Evolutionary conservation across 2,329 filamentous ascomycete genomes (phyloP).

Genomic region (Colletotrichum spinosum): DNA sequence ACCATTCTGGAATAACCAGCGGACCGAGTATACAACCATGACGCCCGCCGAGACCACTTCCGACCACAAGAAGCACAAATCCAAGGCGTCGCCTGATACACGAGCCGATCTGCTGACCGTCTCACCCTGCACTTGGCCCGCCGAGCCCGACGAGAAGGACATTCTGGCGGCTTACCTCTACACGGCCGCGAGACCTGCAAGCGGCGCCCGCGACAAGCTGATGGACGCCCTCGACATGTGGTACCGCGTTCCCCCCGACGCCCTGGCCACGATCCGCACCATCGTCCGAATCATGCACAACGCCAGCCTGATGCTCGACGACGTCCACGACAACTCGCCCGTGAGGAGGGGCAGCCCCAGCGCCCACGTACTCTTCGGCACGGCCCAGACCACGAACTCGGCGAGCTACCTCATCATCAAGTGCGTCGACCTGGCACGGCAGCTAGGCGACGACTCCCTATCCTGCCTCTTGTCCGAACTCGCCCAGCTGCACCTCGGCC

Average conservation of each 20-base stretch:
- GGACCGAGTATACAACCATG: conserved; percentile 20
- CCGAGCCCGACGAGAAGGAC: conserved; percentile 22
- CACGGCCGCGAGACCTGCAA: conserved; percentile 18
- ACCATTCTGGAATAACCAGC: conserved; percentile 15
- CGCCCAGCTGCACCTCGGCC: conserved; percentile 41
- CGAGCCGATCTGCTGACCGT: conserved; percentile 11
- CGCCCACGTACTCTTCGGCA: conserved; percentile 50
- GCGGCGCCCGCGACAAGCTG: conserved; percentile 21
- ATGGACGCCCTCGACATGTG: conserved; percentile 24
- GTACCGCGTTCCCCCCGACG: conserved; percentile 7
- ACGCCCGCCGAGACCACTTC: conserved; percentile 10
- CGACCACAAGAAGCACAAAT: conserved; percentile 13
- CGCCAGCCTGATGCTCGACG: conserved; percentile 44
- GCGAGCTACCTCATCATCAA: conserved; percentile 45
- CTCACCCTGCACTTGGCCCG: conserved; percentile 22
- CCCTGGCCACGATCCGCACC: conserved; percentile 5
- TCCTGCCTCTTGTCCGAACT: conserved; percentile 20
- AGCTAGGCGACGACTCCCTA: conserved; percentile 39
- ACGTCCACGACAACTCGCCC: conserved; percentile 50
- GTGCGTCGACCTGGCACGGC: conserved; percentile 37
- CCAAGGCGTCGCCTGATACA: conserved; percentile 6
- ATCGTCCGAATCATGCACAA: conserved; percentile 22
- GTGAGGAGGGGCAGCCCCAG: conserved; percentile 48
- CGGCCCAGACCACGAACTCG: conserved; percentile 50
- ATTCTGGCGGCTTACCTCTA: conserved; percentile 23